Conservation (phyloP, 306 rosid genomes). For the Hippophae gyantsensis region DNA sequence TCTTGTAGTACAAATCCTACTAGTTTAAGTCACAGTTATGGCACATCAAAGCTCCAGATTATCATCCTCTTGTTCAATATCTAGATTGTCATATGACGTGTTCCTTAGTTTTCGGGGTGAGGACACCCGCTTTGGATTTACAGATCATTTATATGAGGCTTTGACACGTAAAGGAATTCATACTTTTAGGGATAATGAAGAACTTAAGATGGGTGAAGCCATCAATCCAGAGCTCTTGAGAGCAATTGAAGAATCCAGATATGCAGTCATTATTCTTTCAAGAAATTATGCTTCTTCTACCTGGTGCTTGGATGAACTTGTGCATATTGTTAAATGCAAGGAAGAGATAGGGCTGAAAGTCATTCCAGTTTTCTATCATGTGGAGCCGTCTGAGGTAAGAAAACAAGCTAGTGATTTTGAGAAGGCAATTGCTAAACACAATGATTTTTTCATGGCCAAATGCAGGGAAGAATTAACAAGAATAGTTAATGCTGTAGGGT, state of each 20-base stretch:
- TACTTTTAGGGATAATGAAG: background rate
- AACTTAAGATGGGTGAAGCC: background rate
- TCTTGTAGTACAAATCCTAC: too few relatives aligned
- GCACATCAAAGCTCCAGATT: too few relatives aligned
- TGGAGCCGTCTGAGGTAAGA: background rate
- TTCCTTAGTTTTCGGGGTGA: background rate
- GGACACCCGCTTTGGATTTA: background rate
- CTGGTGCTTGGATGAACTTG: slow-evolving; percentile 6
- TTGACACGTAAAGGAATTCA: background rate
- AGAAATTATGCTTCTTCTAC: background rate
- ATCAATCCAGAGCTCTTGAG: background rate
- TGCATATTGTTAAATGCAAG: background rate
- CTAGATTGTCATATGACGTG: background rate
- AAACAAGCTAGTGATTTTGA: background rate
- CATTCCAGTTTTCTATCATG: background rate
- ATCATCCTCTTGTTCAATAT: too few relatives aligned
- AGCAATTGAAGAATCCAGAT: background rate
- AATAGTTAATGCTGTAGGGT: too few relatives aligned
- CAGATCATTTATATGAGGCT: background rate
- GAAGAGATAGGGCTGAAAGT: background rate
- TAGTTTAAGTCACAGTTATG: too few relatives aligned
- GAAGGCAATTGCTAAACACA: too few relatives aligned
- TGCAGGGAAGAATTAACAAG: too few relatives aligned
- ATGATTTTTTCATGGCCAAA: too few relatives aligned
- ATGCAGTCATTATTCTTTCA: background rate